A percentile compares a stretch with the other conserved stretches of the same genome.
These are phyloP conservation scores for Lunasporangiospora selenospora DNA, from an alignment of 192 early-diverging fungal species.

Conservation along the genomic window DNA sequence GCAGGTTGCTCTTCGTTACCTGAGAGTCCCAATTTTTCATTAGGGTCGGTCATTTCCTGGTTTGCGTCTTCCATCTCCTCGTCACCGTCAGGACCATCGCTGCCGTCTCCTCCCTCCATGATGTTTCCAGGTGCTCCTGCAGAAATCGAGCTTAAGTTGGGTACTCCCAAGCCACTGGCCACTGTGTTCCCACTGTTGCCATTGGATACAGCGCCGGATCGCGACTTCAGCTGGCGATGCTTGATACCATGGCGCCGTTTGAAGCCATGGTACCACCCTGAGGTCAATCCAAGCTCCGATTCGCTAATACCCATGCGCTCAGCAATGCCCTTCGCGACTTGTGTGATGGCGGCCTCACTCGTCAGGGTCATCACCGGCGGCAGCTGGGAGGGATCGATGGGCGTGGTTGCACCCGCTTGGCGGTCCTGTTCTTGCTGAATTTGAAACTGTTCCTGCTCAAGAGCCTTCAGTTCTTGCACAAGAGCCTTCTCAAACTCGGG, in stretches of 20 bases:
- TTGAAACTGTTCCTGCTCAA: constrained; percentile 41
- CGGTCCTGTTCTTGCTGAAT: constrained; percentile 43
- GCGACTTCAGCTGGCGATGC: constrained; percentile 43
- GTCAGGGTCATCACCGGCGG: constrained; percentile 42
- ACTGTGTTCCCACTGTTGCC: background rate
- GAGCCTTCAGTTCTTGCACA: constrained; percentile 41
- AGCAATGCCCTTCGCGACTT: constrained; percentile 47
- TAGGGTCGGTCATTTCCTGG: too few species aligned
- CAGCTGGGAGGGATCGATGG: constrained; percentile 4
- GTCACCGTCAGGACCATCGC: constrained; percentile 32
- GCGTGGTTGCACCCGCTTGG: background rate
- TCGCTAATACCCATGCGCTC: constrained; percentile 45
- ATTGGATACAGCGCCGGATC: constrained; percentile 7
- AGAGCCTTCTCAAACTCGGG: constrained; percentile 46
- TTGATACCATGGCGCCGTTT: constrained; percentile 49
- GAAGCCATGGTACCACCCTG: constrained; percentile 49
- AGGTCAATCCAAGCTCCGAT: constrained; percentile 37
- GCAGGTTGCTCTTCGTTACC: too few species aligned
- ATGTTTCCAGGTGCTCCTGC: background rate
- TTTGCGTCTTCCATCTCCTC: constrained; percentile 42
- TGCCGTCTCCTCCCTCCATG: constrained; percentile 15
- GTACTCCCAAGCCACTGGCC: constrained; percentile 2
- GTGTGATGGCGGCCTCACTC: constrained; percentile 44
- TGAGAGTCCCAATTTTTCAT: too few species aligned
- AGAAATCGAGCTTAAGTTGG: constrained; percentile 4